Conservation (phyloP, 306 rosid genomes). For the Cucurbita argyrosperma region DNA sequence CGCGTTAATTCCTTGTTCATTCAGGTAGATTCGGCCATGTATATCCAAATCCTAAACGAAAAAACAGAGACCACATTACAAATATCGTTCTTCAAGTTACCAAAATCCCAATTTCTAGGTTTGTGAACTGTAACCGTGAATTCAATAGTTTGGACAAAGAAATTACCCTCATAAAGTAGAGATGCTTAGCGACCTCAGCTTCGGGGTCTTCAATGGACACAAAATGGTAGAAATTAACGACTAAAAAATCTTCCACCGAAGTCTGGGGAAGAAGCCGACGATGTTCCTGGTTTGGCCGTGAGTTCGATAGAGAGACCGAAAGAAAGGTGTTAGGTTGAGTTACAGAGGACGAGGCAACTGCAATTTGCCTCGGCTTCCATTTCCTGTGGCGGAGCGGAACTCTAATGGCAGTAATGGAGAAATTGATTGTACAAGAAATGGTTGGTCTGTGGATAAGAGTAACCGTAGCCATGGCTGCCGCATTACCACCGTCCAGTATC, state of each 20-base stretch:
- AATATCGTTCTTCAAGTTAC: background rate
- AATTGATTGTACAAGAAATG: background rate
- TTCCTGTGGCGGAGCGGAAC: background rate
- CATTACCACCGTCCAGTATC: background rate
- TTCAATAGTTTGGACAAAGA: background rate
- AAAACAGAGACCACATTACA: background rate
- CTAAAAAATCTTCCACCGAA: slow-evolving; percentile 31
- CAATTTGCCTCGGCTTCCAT: background rate
- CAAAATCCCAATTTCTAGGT: background rate
- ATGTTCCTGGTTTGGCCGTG: background rate
- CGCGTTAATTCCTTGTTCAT: slow-evolving; percentile 83
- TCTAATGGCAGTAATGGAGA: background rate
- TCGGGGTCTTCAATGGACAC: slow-evolving; percentile 46
- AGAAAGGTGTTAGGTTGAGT: background rate
- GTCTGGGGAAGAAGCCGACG: background rate
- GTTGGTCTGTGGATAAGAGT: background rate
- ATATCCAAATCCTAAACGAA: slow-evolving; percentile 43
- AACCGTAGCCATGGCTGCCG: background rate
- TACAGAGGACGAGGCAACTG: background rate
- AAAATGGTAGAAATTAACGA: slow-evolving; percentile 70
- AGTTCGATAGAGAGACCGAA: background rate
- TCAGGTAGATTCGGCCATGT: slow-evolving; percentile 65
- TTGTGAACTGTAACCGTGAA: background rate
- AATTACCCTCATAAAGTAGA: slow-evolving; percentile 41
- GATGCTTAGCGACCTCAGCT: slow-evolving; percentile 50